These are phyloP conservation scores for Aspergillus udagawae DNA, from an alignment of 2,329 filamentous ascomycete species.

Conservation along the genomic window DNA sequence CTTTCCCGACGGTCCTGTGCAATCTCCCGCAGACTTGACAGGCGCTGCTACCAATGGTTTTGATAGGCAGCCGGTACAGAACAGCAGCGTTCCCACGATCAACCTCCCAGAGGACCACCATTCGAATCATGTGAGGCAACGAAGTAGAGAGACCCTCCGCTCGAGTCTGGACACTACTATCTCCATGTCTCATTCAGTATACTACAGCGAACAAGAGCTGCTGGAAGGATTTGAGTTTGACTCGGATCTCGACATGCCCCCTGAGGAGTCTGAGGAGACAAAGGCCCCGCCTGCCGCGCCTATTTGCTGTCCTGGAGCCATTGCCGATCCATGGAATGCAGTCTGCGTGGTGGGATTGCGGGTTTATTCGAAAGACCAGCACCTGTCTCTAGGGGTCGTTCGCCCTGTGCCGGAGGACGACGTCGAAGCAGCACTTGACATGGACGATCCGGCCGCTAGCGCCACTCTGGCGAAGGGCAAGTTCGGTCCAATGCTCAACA, in stretches of 20 bases:
- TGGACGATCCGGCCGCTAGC: constrained; percentile 38
- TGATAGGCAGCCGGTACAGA: constrained; percentile 7
- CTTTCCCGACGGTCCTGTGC: constrained; percentile 20
- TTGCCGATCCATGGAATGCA: constrained; percentile 54
- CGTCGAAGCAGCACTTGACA: constrained; percentile 39
- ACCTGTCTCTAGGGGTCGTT: constrained; percentile 51
- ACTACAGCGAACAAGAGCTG: constrained; percentile 30
- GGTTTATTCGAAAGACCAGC: constrained; percentile 52
- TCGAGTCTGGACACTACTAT: constrained; percentile 23
- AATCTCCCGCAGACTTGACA: constrained; percentile 24
- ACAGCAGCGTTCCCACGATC: constrained; percentile 24
- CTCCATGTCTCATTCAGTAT: constrained; percentile 15
- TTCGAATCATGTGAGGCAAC: constrained; percentile 3
- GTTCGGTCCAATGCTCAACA: not conserved
- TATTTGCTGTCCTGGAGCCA: constrained; percentile 13
- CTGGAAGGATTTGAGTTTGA: constrained; percentile 42
- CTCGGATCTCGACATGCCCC: constrained; percentile 40
- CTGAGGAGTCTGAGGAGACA: constrained; percentile 22
- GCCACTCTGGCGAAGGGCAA: constrained; percentile 26
- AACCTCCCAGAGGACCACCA: constrained; percentile 23
- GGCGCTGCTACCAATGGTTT: constrained; percentile 19
- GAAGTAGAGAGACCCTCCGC: constrained; percentile 15
- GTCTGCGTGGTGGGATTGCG: constrained; percentile 57
- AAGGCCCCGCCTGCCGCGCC: constrained; percentile 5
- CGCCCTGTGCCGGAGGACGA: constrained; percentile 39